Conservation (phyloP, 306 rosid genomes). For the Ziziphus jujuba region DNA sequence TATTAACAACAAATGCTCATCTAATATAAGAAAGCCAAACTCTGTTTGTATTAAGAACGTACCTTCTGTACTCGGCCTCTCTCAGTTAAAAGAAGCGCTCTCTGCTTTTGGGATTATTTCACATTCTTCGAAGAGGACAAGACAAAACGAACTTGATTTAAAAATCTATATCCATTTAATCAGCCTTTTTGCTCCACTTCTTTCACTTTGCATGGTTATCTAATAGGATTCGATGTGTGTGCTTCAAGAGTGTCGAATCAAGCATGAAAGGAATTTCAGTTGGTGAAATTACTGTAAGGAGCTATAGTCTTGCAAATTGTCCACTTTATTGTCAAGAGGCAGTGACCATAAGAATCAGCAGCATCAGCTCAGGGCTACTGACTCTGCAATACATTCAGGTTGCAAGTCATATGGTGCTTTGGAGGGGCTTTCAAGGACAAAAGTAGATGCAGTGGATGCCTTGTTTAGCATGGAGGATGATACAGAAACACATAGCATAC, state of each 20-base stretch:
- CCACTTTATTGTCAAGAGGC: conserved; percentile 7
- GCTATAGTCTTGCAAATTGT: neutral
- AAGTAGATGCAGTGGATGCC: conserved; percentile 21
- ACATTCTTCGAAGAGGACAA: conserved; percentile 4
- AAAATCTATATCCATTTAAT: no score
- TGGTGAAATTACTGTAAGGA: conserved; percentile 1
- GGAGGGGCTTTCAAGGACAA: conserved; percentile 22
- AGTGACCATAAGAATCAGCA: conserved; percentile 16
- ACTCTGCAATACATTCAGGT: conserved; percentile 15
- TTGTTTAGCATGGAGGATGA: conserved; percentile 13
- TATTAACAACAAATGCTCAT: neutral
- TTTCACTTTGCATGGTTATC: neutral
- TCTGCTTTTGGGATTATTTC: conserved; percentile 8
- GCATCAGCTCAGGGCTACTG: conserved; percentile 18
- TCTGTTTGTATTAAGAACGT: neutral
- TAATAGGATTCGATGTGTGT: conserved; percentile 1
- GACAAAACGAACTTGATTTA: neutral
- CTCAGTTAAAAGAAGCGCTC: conserved; percentile 7
- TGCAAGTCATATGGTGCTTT: conserved; percentile 24
- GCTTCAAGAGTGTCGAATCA: conserved; percentile 12
- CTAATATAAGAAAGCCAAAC: neutral
- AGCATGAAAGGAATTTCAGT: conserved; percentile 1
- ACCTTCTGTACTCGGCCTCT: conserved; percentile 6
- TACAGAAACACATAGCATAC: neutral
- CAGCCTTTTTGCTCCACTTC: neutral